Percentiles rank a stretch among this genome's conserved stretches.
These are phyloP conservation scores for Elsinoe ampelina DNA, from an alignment of 2,329 filamentous ascomycete species.

Conservation along the genomic window DNA sequence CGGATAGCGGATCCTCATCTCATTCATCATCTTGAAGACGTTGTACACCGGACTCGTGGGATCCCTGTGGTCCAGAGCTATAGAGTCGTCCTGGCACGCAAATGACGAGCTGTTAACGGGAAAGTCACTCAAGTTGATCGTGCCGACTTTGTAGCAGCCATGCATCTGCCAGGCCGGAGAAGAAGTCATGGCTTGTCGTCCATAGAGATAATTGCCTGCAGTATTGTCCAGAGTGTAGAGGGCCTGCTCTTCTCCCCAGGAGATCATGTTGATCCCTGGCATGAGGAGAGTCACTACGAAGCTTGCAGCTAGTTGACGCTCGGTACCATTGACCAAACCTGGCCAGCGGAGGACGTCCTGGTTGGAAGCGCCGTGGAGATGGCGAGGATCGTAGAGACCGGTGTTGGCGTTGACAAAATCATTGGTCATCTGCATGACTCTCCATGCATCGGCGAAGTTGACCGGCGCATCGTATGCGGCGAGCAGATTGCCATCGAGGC, in stretches of 20 bases:
- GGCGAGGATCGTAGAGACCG: constrained; percentile 53
- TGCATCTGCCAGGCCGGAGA: constrained; percentile 55
- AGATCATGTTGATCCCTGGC: constrained; percentile 51
- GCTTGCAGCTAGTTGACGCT: constrained; percentile 48
- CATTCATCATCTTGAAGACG: constrained; percentile 53
- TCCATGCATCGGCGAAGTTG: constrained; percentile 48
- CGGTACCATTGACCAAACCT: constrained; percentile 46
- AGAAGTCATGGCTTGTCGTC: constrained; percentile 53
- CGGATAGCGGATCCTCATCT: constrained; percentile 48
- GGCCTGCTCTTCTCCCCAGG: constrained; percentile 58
- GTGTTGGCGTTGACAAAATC: constrained; percentile 53
- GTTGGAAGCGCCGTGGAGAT: constrained; percentile 56
- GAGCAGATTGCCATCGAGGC: constrained; percentile 48
- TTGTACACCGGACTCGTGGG: constrained; percentile 53
- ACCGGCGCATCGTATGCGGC: constrained; percentile 34
- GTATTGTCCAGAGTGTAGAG: constrained; percentile 57
- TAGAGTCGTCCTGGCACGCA: constrained; percentile 49
- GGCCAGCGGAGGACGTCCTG: constrained; percentile 60
- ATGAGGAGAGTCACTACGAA: constrained; percentile 52
- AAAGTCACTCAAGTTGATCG: constrained; percentile 49
- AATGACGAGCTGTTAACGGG: constrained; percentile 45
- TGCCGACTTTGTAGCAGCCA: constrained; percentile 51
- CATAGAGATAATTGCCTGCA: constrained; percentile 56
- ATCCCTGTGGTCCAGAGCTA: constrained; percentile 54
- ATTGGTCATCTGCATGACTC: constrained; percentile 48